phyloP scores from a whole-genome alignment of 495 filamentous ascomycete genomes.

The Chaetomium tenue region DNA sequence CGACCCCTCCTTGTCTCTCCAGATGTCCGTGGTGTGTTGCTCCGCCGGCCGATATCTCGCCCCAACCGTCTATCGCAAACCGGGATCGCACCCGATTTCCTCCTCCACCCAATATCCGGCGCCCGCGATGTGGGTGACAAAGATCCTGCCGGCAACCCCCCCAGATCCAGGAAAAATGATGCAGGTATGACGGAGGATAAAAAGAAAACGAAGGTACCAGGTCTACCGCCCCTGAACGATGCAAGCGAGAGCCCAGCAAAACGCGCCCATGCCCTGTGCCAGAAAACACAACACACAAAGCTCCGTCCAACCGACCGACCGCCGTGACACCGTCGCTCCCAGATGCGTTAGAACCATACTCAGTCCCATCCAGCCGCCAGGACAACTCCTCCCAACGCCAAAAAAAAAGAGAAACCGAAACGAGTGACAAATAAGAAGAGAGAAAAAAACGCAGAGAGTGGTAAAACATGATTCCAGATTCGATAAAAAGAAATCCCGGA shows the following conservation, averaged over 20 bases:
- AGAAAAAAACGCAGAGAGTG: neutral
- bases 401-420: slow-evolving; percentile 18
- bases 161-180: slow-evolving; percentile 2
- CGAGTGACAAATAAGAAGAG: slow-evolving; percentile 9
- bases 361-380: neutral
- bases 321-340: neutral
- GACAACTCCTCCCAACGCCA: slow-evolving; percentile 13
- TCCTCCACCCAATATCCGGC: neutral
- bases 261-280: slow-evolving; percentile 5
- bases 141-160: neutral
- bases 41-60: too few species aligned
- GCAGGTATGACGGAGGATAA: slow-evolving; percentile 1
- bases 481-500: neutral
- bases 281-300: slow-evolving; percentile 16
- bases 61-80: slow-evolving; percentile 3
- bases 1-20: neutral
- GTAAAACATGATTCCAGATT: slow-evolving; percentile 16
- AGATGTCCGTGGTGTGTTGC: neutral
- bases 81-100: neutral
- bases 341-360: slow-evolving; percentile 8
- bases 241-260: neutral
- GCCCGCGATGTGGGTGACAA: neutral
- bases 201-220: neutral
- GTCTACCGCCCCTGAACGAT: slow-evolving; percentile 2
- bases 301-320: neutral